Base-by-base conservation (phyloP, 1,139 yeast species). In the Arxiozyma heterogenica region DNA sequence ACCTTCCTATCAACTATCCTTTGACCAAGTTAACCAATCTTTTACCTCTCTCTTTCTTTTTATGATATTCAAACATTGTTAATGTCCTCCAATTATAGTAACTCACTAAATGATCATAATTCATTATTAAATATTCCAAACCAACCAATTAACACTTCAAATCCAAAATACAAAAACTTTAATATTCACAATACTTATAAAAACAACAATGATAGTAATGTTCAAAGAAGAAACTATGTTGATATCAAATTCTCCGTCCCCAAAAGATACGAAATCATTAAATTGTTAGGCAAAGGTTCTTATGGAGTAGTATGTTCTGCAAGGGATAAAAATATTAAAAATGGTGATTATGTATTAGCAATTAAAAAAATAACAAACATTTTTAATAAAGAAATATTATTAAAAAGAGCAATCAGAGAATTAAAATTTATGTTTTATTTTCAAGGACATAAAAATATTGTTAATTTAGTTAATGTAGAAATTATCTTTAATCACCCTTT, bases 251-350 rank as follows among this genome's bases (percentile, higher is more conserved):
- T 90, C 67, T 81, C 81, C 44, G 75, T 88, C 48, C 85, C 84
- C 56, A 70, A 79, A 1, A 73, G 88, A 49, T 93, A 90, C 69
- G 75, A 77, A 53, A 75, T 91, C 17, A 71, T 79, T 44, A 76
- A 78, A 46, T 77, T 84, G 1, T 74, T 91, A 51, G 98, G 98
- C 0, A 82, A 84, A 60, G 98, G 98, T 0, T 83, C 96, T 0
- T 91, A 88, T 67, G 98, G 98, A 1, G 81, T 84, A 0, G 98
- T 93, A 3, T 86, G 93, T 62, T 79, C 89, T 6, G 97, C 95
- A 0, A 66, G 83, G 15, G 96, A 91, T 67, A 71, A 66, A 22
- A 47, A 64, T 1, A 57, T 61, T 60, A 46, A 69, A 23, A 39
- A 49, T 60, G 58, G 11, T 67, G 65, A 38, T 66, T 47, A 22